These are phyloP conservation scores for Cryptococcus sp. DNA, from an alignment of 1,284 basidiomycete genomes.

Conservation along the genomic window DNA sequence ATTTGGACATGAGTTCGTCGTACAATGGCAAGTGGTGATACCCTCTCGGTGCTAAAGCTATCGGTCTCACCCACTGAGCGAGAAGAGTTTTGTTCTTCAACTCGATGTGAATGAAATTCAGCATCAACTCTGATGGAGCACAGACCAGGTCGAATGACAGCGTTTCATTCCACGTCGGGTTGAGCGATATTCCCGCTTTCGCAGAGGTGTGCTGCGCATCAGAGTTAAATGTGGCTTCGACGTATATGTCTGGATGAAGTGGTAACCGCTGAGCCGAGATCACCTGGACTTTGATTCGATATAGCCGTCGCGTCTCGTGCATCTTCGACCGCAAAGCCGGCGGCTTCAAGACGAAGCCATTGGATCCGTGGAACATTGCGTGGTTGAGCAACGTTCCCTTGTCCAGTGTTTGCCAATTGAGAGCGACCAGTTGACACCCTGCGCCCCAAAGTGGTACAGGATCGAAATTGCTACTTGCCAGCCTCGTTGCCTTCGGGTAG, in stretches of 20 bases:
- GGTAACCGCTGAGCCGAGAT: conserved; percentile 95
- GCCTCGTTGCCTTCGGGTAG: conserved; percentile 82
- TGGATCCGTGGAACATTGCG: conserved; percentile 89
- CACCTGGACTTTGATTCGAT: conserved; percentile 57
- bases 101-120: conserved; percentile 78
- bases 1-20: conserved; percentile 76
- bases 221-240: conserved; percentile 36
- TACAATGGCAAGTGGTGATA: conserved; percentile 84
- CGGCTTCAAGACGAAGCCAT: conserved; percentile 92
- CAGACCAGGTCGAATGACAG: conserved; percentile 71
- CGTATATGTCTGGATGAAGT: conserved; percentile 63
- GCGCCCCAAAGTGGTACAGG: conserved; percentile 88
- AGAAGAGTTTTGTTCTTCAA: conserved; percentile 68
- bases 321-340: conserved; percentile 68
- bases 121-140: conserved; percentile 69
- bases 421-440: conserved; percentile 89
- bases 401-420: conserved; percentile 98
- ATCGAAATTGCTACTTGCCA: conserved; percentile 85
- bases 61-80: conserved; percentile 65
- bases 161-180: conserved; percentile 79
- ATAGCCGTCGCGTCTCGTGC: conserved; percentile 63
- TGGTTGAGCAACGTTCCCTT: conserved; percentile 83
- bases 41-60: conserved; percentile 54
- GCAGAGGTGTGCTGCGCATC: conserved; percentile 26
- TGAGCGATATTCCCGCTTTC: conserved; percentile 75